A percentile compares a stretch with the other conserved stretches of the same genome.
Evolutionary conservation across 2,329 filamentous ascomycete species (phyloP).

Genomic region (Septoria linicola): DNA sequence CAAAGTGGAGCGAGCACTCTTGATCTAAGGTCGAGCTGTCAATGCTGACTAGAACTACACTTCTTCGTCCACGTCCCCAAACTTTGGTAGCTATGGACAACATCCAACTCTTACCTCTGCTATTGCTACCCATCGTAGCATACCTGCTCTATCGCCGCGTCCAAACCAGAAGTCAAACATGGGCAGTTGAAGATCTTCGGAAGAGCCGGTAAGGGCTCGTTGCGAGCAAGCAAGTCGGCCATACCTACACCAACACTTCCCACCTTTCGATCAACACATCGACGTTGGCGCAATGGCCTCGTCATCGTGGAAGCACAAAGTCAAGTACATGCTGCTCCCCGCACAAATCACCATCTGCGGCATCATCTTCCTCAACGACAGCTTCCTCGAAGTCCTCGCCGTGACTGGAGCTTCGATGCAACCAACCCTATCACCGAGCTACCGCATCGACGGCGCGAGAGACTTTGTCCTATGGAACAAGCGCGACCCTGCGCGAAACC

Average conservation of each 20-base stretch:
- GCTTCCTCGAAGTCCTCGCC: slow-evolving; percentile 39
- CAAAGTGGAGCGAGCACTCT: no score
- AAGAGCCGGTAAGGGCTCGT: neutral
- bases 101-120: slow-evolving; percentile 4
- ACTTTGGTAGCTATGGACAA: slow-evolving; percentile 5
- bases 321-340: slow-evolving; percentile 17
- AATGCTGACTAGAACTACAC: neutral
- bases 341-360: slow-evolving; percentile 13
- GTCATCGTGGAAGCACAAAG: neutral
- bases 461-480: slow-evolving; percentile 44
- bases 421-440: slow-evolving; percentile 46
- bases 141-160: slow-evolving; percentile 9
- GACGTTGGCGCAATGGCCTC: neutral
- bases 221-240: no score
- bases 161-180: slow-evolving; percentile 9
- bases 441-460: slow-evolving; percentile 40
- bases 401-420: slow-evolving; percentile 47
- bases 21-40: neutral
- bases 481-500: slow-evolving; percentile 24
- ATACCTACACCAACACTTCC: neutral
- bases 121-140: slow-evolving; percentile 1
- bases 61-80: neutral
- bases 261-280: neutral
- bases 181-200: neutral
- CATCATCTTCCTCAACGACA: slow-evolving; percentile 42